Percentiles rank a stretch among this genome's conserved stretches.
phyloP scores from a whole-genome alignment of 1,284 basidiomycete species.

The Leccinum subrobustum region DNA sequence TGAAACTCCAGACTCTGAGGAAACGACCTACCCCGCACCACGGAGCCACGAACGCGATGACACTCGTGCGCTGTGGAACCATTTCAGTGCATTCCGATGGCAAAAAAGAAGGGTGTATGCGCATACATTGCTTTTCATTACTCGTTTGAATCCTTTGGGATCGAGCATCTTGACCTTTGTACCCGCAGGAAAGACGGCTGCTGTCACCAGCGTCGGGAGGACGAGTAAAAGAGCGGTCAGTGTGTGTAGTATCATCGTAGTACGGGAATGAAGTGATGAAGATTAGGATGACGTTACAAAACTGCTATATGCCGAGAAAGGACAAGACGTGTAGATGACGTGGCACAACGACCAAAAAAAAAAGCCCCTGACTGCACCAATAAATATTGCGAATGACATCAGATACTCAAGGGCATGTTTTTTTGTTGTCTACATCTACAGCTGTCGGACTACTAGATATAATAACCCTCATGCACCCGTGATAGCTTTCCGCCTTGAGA shows the following conservation, averaged over 20 bases:
- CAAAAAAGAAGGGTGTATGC: neutral
- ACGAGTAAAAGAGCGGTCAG: slow-evolving; percentile 27
- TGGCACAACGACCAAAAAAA: slow-evolving; percentile 17
- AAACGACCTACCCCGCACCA: slow-evolving; percentile 76
- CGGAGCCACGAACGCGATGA: slow-evolving; percentile 88
- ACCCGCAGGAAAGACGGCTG: slow-evolving; percentile 71
- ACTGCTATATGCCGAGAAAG: neutral
- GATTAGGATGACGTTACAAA: neutral
- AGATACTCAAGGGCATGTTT: neutral
- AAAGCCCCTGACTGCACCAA: neutral
- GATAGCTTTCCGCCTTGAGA: slow-evolving; percentile 54
- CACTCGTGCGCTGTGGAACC: slow-evolving; percentile 50
- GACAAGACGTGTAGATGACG: slow-evolving; percentile 14
- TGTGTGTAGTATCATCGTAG: slow-evolving; percentile 24
- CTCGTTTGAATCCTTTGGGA: slow-evolving; percentile 68
- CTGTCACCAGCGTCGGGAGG: slow-evolving; percentile 56
- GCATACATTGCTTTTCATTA: slow-evolving; percentile 76
- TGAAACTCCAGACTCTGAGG: neutral
- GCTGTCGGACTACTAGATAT: neutral
- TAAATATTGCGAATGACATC: neutral
- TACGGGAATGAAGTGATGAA: neutral
- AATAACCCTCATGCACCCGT: slow-evolving; percentile 13
- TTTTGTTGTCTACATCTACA: slow-evolving; percentile 2
- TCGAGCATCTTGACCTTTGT: slow-evolving; percentile 77
- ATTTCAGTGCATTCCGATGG: neutral